phyloP scores from a whole-genome alignment of 768 basidiomycete genomes.

The Leucocoprinus leucothites region DNA sequence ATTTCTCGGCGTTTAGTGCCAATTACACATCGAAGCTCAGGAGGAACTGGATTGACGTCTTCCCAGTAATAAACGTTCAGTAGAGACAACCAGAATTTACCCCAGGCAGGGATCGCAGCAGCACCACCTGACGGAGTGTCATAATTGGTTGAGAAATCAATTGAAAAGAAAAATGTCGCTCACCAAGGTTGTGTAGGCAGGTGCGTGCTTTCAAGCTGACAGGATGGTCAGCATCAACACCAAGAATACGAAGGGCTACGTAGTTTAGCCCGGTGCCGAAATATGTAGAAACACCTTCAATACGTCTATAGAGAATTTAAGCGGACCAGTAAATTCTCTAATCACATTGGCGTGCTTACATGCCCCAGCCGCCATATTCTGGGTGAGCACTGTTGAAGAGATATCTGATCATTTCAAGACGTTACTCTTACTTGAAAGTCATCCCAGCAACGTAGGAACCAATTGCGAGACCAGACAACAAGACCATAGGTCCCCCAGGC shows the following conservation, averaged over 20 bases:
- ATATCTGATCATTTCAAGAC: slow-evolving; percentile 88
- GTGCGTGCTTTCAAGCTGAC: slow-evolving; percentile 76
- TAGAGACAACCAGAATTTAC: slow-evolving; percentile 93
- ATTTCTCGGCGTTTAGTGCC: neutral
- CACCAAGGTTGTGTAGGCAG: slow-evolving; percentile 82
- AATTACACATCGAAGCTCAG: slow-evolving; percentile 83
- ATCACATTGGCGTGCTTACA: slow-evolving; percentile 53
- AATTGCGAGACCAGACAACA: slow-evolving; percentile 87
- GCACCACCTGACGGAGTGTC: slow-evolving; percentile 61
- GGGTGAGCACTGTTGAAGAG: slow-evolving; percentile 76
- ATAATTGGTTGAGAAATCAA: neutral
- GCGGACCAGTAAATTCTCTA: neutral
- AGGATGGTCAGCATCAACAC: slow-evolving; percentile 82
- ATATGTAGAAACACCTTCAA: slow-evolving; percentile 89
- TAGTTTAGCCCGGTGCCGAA: slow-evolving; percentile 97
- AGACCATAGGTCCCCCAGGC: slow-evolving; percentile 90
- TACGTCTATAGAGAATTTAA: too few species aligned
- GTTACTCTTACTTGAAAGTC: slow-evolving; percentile 76
- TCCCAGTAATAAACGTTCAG: slow-evolving; percentile 96
- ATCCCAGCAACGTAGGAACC: slow-evolving; percentile 89
- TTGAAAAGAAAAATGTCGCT: slow-evolving; percentile 12
- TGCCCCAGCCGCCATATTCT: slow-evolving; percentile 94
- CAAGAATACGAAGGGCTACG: slow-evolving; percentile 78
- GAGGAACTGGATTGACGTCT: slow-evolving; percentile 86
- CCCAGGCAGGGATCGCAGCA: slow-evolving; percentile 81